A percentile compares a stretch with the other conserved stretches of the same genome.
phyloP scores from a whole-genome alignment of 2,329 filamentous ascomycete genomes.

The Penicillium decumbens region DNA sequence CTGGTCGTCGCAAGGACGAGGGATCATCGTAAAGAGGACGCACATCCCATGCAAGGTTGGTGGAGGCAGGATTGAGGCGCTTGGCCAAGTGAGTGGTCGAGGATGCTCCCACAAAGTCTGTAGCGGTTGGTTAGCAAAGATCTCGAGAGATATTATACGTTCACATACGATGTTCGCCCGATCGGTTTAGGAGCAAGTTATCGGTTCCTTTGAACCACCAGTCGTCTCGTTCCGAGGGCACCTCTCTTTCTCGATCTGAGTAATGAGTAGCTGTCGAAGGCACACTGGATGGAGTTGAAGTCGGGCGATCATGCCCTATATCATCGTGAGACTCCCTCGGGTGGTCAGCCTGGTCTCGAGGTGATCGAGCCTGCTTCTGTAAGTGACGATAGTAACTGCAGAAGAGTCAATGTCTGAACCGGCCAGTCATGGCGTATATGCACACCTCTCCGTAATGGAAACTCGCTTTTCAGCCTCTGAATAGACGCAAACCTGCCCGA shows the following conservation, averaged over 20 bases:
- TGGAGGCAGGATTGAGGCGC: conserved; percentile 32
- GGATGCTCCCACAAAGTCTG: conserved; percentile 34
- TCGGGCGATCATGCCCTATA: conserved; percentile 3
- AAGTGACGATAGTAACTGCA: conserved; percentile 31
- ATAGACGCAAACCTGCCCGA: conserved; percentile 32
- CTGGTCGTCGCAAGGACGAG: conserved; percentile 27
- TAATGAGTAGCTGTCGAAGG: conserved; percentile 16
- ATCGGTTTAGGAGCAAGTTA: conserved; percentile 33
- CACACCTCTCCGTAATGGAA: conserved; percentile 34
- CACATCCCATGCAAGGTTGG: conserved; percentile 36
- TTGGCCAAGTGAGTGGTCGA: conserved; percentile 36
- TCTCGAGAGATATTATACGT: neutral
- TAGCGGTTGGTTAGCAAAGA: neutral
- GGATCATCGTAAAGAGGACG: conserved; percentile 35
- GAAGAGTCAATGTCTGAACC: neutral
- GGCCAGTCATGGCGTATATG: neutral
- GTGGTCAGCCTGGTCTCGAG: conserved; percentile 13
- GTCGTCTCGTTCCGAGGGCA: conserved; percentile 31
- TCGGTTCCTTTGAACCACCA: conserved; percentile 40
- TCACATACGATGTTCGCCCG: conserved; percentile 34
- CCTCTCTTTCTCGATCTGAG: conserved; percentile 16
- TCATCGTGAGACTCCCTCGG: neutral
- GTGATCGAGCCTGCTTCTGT: conserved; percentile 27
- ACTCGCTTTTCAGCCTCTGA: conserved; percentile 36
- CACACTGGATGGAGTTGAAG: conserved; percentile 7